These are phyloP conservation scores for Viola odorata DNA, from an alignment of 345 rosid genomes.

Conservation along the genomic window DNA sequence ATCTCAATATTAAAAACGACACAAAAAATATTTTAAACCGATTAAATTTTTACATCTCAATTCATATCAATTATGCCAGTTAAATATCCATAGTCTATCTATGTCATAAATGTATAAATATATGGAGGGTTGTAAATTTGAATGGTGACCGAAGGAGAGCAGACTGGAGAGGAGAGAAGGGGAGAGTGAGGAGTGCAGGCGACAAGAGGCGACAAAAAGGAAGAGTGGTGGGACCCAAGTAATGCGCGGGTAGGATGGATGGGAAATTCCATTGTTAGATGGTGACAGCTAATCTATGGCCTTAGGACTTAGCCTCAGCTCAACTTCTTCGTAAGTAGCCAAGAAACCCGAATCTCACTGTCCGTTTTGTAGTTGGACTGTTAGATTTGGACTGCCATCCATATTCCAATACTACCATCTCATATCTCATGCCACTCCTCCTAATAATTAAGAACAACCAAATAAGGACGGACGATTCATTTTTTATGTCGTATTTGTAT, in stretches of 20 bases:
- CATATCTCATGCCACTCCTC: no score
- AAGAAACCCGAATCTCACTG: slow-evolving; percentile 22
- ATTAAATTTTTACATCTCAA: no score
- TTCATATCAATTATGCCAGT: no score
- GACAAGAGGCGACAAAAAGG: slow-evolving; percentile 41
- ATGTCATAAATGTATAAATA: no score
- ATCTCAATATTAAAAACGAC: no score
- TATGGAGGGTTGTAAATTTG: background rate
- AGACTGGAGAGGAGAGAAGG: slow-evolving; percentile 5
- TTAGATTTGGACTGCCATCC: background rate
- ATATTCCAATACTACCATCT: no score
- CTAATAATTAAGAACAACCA: no score
- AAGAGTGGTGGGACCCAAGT: slow-evolving; percentile 25
- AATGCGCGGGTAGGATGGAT: slow-evolving; percentile 36
- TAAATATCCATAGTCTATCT: no score
- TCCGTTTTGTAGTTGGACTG: background rate
- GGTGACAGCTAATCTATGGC: background rate
- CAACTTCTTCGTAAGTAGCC: slow-evolving; percentile 17
- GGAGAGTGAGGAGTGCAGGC: slow-evolving; percentile 8
- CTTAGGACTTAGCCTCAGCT: no score
- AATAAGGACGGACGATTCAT: no score
- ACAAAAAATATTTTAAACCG: no score
- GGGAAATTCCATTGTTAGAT: slow-evolving; percentile 10
- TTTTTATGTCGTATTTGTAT: no score
- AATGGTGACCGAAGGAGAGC: background rate